Percentiles rank a stretch among this genome's conserved stretches.
phyloP scores from a whole-genome alignment of 78 protist genomes.

The Dictyostelium capitatum region DNA sequence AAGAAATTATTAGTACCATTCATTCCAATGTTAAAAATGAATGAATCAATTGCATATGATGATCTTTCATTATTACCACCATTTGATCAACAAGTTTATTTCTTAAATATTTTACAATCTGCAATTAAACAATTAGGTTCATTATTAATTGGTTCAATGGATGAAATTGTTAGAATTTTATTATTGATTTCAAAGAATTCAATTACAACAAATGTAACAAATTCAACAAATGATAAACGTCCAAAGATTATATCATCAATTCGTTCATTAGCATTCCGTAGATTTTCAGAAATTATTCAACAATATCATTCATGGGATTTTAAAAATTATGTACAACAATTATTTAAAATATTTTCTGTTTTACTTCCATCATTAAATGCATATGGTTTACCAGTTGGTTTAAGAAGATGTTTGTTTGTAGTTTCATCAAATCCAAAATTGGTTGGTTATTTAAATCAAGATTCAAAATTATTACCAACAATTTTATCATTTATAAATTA shows the following conservation, averaged over 20 bases:
- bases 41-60: neutral
- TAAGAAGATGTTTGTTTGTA: conserved; percentile 28
- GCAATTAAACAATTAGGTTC: conserved; percentile 43
- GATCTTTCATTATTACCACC: conserved; percentile 32
- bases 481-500: conserved; percentile 22
- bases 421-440: neutral
- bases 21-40: neutral
- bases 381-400: conserved; percentile 40
- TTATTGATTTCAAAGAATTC: neutral
- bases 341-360: conserved; percentile 3
- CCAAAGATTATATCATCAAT: neutral
- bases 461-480: conserved; percentile 29
- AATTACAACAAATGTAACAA: neutral
- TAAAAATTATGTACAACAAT: neutral
- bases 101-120: conserved; percentile 57
- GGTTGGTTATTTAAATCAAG: conserved; percentile 27
- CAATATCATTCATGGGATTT: conserved; percentile 8
- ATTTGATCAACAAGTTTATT: conserved; percentile 29
- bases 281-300: conserved; percentile 33
- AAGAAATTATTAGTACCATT: conserved; percentile 14
- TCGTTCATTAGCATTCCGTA: conserved; percentile 9
- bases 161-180: conserved; percentile 5
- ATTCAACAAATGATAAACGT: neutral
- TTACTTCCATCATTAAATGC: conserved; percentile 10
- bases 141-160: neutral